These are phyloP conservation scores for Pestalotiopsis sp. DNA, from an alignment of 2,329 filamentous ascomycete genomes.

Conservation along the genomic window DNA sequence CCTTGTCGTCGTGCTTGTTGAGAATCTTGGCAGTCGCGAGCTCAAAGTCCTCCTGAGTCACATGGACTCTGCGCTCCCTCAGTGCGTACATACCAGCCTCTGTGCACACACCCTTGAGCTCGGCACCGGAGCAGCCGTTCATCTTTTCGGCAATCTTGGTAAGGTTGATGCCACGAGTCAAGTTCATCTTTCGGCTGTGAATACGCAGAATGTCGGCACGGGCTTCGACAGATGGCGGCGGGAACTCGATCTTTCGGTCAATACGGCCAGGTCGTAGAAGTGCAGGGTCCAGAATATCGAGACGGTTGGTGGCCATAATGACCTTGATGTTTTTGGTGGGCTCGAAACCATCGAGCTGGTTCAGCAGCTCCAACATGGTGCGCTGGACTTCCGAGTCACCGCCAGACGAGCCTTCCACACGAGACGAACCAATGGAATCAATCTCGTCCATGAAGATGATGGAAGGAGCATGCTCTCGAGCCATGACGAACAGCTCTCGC, in stretches of 20 bases:
- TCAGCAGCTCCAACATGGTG: conserved; percentile 97
- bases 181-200: conserved; percentile 97
- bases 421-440: conserved; percentile 95
- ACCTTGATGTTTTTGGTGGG: conserved; percentile 99
- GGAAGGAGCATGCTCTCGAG: conserved; percentile 92
- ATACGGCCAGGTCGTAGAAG: conserved; percentile 95
- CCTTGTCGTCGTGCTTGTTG: conserved; percentile 99
- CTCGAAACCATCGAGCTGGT: conserved; percentile 98
- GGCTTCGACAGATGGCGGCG: conserved; percentile 92
- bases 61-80: conserved; percentile 92
- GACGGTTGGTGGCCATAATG: conserved; percentile 98
- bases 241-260: conserved; percentile 98
- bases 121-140: conserved; percentile 97
- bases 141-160: conserved; percentile 99
- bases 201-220: conserved; percentile 97
- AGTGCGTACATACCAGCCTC: conserved; percentile 98
- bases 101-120: conserved; percentile 98
- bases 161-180: conserved; percentile 95
- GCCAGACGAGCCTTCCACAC: conserved; percentile 92
- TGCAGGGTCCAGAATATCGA: conserved; percentile 95
- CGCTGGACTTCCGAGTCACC: conserved; percentile 98
- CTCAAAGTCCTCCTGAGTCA: conserved; percentile 99
- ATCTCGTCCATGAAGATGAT: conserved; percentile 99
- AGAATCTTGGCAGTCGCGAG: conserved; percentile 98
- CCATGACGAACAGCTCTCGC: conserved; percentile 98